phyloP scores from a whole-genome alignment of 805 yeast genomes.

The Suhomyces sp. region DNA sequence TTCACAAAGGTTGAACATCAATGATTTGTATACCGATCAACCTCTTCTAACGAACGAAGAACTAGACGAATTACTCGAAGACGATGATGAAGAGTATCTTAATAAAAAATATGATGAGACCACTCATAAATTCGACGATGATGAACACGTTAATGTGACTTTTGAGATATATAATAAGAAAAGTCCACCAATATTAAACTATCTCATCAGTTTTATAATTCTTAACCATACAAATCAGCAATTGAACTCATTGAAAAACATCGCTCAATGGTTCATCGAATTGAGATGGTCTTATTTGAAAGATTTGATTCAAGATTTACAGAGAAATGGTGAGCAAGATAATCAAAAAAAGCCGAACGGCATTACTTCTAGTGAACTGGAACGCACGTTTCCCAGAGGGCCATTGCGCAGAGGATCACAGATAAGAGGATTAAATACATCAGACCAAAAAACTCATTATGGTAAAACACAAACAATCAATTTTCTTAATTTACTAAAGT shows the following conservation, averaged over 20 bases:
- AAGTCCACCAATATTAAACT: slow-evolving; percentile 30
- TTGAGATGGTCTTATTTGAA: slow-evolving; percentile 23
- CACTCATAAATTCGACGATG: slow-evolving; percentile 11
- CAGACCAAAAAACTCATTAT: neutral
- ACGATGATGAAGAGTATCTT: slow-evolving; percentile 6
- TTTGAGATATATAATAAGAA: slow-evolving; percentile 12
- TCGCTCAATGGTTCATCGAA: slow-evolving; percentile 22
- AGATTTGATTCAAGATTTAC: slow-evolving; percentile 10
- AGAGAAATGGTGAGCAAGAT: too few species aligned
- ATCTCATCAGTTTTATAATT: slow-evolving; percentile 31
- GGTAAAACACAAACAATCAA: too few species aligned
- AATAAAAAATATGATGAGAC: slow-evolving; percentile 4
- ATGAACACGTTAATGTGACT: slow-evolving; percentile 1
- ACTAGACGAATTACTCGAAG: slow-evolving; percentile 17
- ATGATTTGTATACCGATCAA: slow-evolving; percentile 10
- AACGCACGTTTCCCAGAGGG: neutral
- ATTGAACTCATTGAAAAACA: slow-evolving; percentile 17
- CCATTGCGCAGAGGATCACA: too few species aligned
- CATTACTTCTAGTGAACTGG: too few species aligned
- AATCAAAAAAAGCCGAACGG: too few species aligned
- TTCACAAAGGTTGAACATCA: slow-evolving; percentile 14
- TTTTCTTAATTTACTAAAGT: slow-evolving; percentile 30
- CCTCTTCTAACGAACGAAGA: slow-evolving; percentile 11
- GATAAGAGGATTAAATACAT: neutral
- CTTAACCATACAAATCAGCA: slow-evolving; percentile 18